Base-by-base conservation (phyloP, 2,329 filamentous ascomycete species). In the Penicillium sp. region DNA sequence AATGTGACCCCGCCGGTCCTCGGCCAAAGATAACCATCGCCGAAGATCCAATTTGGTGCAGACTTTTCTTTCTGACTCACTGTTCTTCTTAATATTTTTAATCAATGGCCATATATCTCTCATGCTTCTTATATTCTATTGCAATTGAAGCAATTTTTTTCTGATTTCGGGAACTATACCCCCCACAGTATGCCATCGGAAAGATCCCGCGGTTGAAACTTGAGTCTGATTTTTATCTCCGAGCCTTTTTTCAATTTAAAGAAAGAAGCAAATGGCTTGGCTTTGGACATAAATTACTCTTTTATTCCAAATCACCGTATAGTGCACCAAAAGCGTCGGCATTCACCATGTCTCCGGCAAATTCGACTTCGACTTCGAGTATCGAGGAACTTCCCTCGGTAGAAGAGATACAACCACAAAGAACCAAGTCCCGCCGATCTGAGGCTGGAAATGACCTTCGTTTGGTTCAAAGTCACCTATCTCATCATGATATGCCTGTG, bases 401-500 rank as follows among this genome's bases (percentile, higher is more conserved):
- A 42, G 56, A 64, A 26, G 54, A 59, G 33, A 53, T 46, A 19
- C 39, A 56, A 26, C 57, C 53, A 10, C 53, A 55, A 45, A 56
- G 48, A 50, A 58, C 58, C n/a, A 61, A 65, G 29, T 61, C 59
- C 13, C 62, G 50, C 27, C 54, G 56, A 21, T 51, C 55, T 29
- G 61, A 55, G 31, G 53, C 58, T n/a, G 50, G 57, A 16, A 66
- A 70, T 48, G 62, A 62, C 3, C 67, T 77, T n/a, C 61, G 67
- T 46, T 63, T 67, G 14, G 62, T 72, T 16, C 69, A 60, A 29
- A 75, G 71, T 47, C 69, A 72, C 47, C 53, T 71, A 37, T 74
- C 73, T 1, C 67, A 74, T 25, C 68, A 72, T 55, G 68, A 73
- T 31, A 65, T 68, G 65, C 61, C 67, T 23, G 63, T 61, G 21